Evolutionary conservation across 2,329 filamentous ascomycete species (phyloP).

Genomic region (Penicillium sp.): DNA sequence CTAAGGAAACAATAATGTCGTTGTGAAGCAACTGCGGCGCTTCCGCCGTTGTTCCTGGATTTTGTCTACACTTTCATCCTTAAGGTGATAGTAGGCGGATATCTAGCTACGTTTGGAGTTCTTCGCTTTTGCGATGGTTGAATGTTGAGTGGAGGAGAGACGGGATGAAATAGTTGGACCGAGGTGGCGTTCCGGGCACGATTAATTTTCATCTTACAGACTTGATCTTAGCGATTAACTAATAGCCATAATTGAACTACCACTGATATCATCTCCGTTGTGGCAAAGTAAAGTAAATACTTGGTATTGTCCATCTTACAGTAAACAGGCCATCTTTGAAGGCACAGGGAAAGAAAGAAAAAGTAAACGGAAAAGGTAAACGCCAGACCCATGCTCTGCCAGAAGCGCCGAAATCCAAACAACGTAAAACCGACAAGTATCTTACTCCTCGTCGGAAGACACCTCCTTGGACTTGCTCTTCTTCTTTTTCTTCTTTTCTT

Average conservation of each 20-base stretch:
- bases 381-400: conserved; percentile 45
- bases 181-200: not conserved
- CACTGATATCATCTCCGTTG: not conserved
- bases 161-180: not conserved
- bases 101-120: not conserved
- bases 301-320: conserved; percentile 29
- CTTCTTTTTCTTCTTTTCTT: conserved; percentile 62
- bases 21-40: not conserved
- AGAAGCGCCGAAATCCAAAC: conserved; percentile 38
- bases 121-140: not conserved
- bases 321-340: conserved; percentile 18
- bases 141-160: no score
- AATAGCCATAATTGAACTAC: not conserved
- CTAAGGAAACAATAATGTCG: not conserved
- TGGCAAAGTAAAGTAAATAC: not conserved
- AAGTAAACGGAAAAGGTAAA: conserved; percentile 27
- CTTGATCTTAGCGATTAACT: not conserved
- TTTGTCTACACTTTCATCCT: not conserved
- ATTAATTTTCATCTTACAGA: conserved; percentile 1
- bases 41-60: not conserved
- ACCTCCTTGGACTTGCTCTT: conserved; percentile 44
- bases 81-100: not conserved
- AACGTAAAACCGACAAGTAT: conserved; percentile 22
- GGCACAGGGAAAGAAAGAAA: conserved; percentile 21
- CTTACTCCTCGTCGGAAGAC: conserved; percentile 34